A percentile compares a stretch with the other conserved stretches of the same genome.
Conservation (phyloP, 2,329 filamentous ascomycete species). For the Cladosporium sp. region DNA sequence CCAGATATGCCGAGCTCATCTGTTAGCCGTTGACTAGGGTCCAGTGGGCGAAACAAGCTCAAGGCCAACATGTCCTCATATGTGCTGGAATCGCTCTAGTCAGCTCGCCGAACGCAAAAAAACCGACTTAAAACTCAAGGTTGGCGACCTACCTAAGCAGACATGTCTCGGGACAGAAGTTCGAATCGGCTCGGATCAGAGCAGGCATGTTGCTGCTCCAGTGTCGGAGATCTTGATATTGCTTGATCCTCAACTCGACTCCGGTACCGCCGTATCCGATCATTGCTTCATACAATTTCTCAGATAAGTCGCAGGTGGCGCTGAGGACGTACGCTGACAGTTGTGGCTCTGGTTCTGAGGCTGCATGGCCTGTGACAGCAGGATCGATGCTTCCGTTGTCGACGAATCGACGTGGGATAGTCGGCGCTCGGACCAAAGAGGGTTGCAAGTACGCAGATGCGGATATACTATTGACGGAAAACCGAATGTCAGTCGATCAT, state of each 20-base stretch:
- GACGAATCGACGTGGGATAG: constrained; percentile 4
- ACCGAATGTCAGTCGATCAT: neutral
- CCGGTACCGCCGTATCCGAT: neutral
- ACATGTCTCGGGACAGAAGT: constrained; percentile 9
- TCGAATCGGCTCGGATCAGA: constrained; percentile 4
- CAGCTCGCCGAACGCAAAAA: neutral
- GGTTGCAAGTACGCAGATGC: constrained; percentile 11
- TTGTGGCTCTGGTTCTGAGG: constrained; percentile 7
- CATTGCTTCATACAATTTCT: constrained; percentile 6
- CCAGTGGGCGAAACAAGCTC: constrained; percentile 4
- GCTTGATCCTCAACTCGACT: constrained; percentile 2
- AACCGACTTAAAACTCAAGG: too few species aligned
- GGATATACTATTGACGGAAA: neutral
- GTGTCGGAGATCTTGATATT: constrained; percentile 6
- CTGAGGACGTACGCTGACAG: constrained; percentile 9
- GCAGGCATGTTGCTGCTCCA: constrained; percentile 9
- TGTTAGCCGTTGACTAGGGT: neutral
- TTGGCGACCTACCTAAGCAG: neutral
- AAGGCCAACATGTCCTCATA: constrained; percentile 8
- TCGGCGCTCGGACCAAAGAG: constrained; percentile 1
- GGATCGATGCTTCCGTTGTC: constrained; percentile 11
- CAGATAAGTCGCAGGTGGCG: constrained; percentile 8
- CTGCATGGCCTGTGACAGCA: constrained; percentile 2
- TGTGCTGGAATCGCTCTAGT: neutral
- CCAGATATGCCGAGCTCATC: constrained; percentile 5